A percentile compares a stretch with the other conserved stretches of the same genome.
These are phyloP conservation scores for Inga oerstediana DNA, from an alignment of 306 rosid genomes.

Conservation along the genomic window DNA sequence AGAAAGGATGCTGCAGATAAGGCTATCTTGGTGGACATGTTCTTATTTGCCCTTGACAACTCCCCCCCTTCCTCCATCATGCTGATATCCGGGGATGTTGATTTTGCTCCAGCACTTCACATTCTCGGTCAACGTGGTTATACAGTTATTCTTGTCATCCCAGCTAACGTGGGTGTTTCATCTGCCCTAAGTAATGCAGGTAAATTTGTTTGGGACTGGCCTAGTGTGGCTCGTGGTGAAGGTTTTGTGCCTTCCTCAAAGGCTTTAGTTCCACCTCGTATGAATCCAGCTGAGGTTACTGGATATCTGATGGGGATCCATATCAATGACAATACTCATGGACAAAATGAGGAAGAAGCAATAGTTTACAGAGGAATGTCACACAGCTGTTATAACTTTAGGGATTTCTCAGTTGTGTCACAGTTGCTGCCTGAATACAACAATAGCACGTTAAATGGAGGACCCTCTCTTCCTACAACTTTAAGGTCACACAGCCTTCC, in stretches of 20 bases:
- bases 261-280: constrained; percentile 55
- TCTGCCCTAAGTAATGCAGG: constrained; percentile 97
- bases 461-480: constrained; percentile 48
- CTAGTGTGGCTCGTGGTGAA: constrained; percentile 92
- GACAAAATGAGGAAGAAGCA: constrained; percentile 82
- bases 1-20: constrained; percentile 98
- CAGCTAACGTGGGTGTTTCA: constrained; percentile 87
- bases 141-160: constrained; percentile 87
- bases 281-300: constrained; percentile 54
- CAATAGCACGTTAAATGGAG: constrained; percentile 37
- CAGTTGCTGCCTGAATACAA: constrained; percentile 72
- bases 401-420: constrained; percentile 66
- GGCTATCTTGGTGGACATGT: constrained; percentile 98
- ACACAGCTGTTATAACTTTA: constrained; percentile 63
- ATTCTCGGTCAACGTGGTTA: constrained; percentile 97
- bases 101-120: constrained; percentile 95
- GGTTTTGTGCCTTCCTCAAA: constrained; percentile 77
- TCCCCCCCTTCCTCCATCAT: constrained; percentile 94
- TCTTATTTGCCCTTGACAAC: constrained; percentile 97
- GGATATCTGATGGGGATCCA: constrained; percentile 75
- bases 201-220: constrained; percentile 99
- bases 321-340: constrained; percentile 53
- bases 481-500: constrained; percentile 82
- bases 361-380: constrained; percentile 78
- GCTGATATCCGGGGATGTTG: constrained; percentile 96